Evolutionary conservation across 495 filamentous ascomycete genomes (phyloP).

Genomic region (Aspergillus funiculosus): DNA sequence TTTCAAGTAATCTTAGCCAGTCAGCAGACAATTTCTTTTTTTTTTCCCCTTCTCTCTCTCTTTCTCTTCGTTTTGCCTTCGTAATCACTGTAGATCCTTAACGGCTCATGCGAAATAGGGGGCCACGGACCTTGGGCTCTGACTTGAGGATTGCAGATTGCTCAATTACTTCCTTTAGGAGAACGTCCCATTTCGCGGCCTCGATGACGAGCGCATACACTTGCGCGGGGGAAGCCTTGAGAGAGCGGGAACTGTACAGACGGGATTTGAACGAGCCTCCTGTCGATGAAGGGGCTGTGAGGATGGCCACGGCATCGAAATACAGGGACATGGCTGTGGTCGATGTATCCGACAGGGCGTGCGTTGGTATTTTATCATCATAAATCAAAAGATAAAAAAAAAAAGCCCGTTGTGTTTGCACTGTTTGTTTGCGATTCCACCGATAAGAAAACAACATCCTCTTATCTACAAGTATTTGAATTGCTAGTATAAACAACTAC

Average conservation of each 20-base stretch:
- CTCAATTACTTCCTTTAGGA: constrained; percentile 83
- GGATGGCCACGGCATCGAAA: constrained; percentile 73
- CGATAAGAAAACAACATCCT: too few relatives aligned
- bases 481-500: not conserved
- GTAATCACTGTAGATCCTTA: not conserved
- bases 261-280: constrained; percentile 78
- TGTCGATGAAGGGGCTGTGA: constrained; percentile 54
- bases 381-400: constrained; percentile 7
- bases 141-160: constrained; percentile 59
- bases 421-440: constrained; percentile 14
- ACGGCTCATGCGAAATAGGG: not conserved
- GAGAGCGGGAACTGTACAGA: constrained; percentile 58
- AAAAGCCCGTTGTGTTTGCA: constrained; percentile 26
- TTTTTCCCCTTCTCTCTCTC: constrained; percentile 7
- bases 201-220: constrained; percentile 82
- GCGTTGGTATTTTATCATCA: not conserved
- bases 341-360: not conserved
- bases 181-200: constrained; percentile 79
- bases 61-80: not conserved
- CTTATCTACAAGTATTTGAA: not conserved
- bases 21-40: constrained; percentile 27
- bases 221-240: constrained; percentile 73
- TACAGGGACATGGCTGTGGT: constrained; percentile 76
- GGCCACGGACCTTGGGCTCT: constrained; percentile 69
- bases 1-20: constrained; percentile 33